Base-by-base conservation (phyloP, 352 stramenopile genomes). In the Globisporangium barbulae region DNA sequence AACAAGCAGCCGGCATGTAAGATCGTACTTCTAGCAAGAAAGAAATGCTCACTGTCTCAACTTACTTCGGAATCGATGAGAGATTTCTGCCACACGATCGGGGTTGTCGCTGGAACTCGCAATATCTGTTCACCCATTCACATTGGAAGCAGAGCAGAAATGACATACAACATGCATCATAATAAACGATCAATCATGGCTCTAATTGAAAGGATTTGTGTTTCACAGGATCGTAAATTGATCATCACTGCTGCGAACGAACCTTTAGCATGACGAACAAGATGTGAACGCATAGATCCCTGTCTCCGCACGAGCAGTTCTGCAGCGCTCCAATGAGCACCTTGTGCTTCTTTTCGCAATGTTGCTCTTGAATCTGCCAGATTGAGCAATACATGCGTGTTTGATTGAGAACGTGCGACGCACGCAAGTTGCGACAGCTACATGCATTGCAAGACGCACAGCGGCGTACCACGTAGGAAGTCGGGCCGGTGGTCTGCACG, bases 221-320 rank as follows among this genome's bases (percentile, higher is more conserved):
- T 31, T 52, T 31, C 8, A 28, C 45, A 52, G 25, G 25, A 28
- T 28, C 25, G 25, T 28, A 28, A 13, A 41, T 41, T 9, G 12
- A 41, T 41, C 35, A 33, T 9, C 1, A 21, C 47, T 3, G 22
- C 21, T 9, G 15, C 15, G 2, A 21, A 50, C 28, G 15, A 62
- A 87, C 80, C 68, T 94, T 93, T 52, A 95, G 81, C 81, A 95
- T 91, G 25, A 95, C 85, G 57, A 95, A 95, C 37, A 95, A 71
- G 15, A 95, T 79, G 62, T 95, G 86, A 35, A 90, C 77, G 61
- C 86, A 93, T n/a, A 95, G 74, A 28, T 95, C 86, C 3, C 62
- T 55, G 17, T 90, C 84, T 2, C 83, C 81, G 25, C 86, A 95
- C 2, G 81, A 88, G 60, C 85, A 95, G 41, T 63, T 82, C 64